phyloP scores from a whole-genome alignment of 495 filamentous ascomycete genomes.

The Penicillium daleae region DNA sequence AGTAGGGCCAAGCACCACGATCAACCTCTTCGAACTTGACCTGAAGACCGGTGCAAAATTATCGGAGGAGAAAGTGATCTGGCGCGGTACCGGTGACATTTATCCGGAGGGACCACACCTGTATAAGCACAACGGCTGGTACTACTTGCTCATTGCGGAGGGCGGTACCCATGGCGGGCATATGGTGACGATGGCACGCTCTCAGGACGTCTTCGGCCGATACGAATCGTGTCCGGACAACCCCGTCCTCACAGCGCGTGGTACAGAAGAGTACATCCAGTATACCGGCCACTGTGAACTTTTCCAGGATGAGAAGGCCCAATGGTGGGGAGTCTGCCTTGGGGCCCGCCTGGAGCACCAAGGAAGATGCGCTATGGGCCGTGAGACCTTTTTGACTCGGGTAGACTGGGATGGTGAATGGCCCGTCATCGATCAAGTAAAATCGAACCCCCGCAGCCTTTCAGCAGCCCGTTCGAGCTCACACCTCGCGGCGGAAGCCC shows the following conservation, averaged over 20 bases:
- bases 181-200: constrained; percentile 58
- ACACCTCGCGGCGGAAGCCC: background rate
- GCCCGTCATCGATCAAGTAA: constrained; percentile 4
- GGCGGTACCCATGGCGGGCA: constrained; percentile 58
- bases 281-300: constrained; percentile 17
- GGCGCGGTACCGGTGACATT: background rate
- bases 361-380: background rate
- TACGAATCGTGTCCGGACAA: constrained; percentile 53
- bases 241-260: constrained; percentile 55
- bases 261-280: constrained; percentile 40
- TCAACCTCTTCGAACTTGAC: constrained; percentile 28
- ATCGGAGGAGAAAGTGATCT: background rate
- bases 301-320: background rate
- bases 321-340: constrained; percentile 3
- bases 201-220: constrained; percentile 52
- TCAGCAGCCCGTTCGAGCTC: background rate
- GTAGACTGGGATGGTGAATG: background rate
- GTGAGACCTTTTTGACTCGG: constrained; percentile 3
- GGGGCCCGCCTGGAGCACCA: background rate
- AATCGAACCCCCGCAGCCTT: background rate
- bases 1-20: constrained; percentile 20
- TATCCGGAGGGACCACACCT: constrained; percentile 24
- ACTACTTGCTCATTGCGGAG: constrained; percentile 65
- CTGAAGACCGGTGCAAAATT: background rate
- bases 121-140: constrained; percentile 61